These are phyloP conservation scores for Penicillium crystallinum DNA, from an alignment of 495 filamentous ascomycete genomes.

Conservation along the genomic window DNA sequence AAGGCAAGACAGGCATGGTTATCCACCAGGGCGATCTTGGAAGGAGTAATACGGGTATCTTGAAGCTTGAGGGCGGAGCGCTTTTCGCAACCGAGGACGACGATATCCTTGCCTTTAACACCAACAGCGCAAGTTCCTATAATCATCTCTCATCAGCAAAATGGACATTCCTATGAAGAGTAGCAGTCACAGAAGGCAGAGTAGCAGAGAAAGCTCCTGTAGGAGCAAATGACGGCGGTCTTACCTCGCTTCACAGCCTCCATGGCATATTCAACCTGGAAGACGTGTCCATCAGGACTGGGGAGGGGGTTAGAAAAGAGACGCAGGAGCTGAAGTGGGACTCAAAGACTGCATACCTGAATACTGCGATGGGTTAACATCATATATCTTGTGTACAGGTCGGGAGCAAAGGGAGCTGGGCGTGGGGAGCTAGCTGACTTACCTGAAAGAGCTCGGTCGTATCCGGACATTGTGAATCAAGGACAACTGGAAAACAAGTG, in stretches of 20 bases:
- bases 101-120: constrained; percentile 91
- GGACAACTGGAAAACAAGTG: neutral
- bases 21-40: constrained; percentile 93
- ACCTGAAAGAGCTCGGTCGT: constrained; percentile 94
- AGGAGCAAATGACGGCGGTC: constrained; percentile 5
- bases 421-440: constrained; percentile 40
- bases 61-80: constrained; percentile 98
- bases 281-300: constrained; percentile 98
- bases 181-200: neutral
- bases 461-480: constrained; percentile 70
- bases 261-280: constrained; percentile 98
- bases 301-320: constrained; percentile 25
- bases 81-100: constrained; percentile 97
- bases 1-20: constrained; percentile 95
- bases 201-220: neutral
- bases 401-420: constrained; percentile 21
- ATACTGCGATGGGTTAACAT: constrained; percentile 25
- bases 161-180: neutral
- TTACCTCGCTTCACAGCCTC: constrained; percentile 97
- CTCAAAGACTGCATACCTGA: constrained; percentile 18
- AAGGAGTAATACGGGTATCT: constrained; percentile 97
- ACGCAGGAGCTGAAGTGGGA: constrained; percentile 11
- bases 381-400: neutral
- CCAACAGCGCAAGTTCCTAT: constrained; percentile 95
- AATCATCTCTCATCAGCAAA: constrained; percentile 10